Base-by-base conservation (phyloP, 331 rosid species). In the Pyracantha coccinea region DNA sequence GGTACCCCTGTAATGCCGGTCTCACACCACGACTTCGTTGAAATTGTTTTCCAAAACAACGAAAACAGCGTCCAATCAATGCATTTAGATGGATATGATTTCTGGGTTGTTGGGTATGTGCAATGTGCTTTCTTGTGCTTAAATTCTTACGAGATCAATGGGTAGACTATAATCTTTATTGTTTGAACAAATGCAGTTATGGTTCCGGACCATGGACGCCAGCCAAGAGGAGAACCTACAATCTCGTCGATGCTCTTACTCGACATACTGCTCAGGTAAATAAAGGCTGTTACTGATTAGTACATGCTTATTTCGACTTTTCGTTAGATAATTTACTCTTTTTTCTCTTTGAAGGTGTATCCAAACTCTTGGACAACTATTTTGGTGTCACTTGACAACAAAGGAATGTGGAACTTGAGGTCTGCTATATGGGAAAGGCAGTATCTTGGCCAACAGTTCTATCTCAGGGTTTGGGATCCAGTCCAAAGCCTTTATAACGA, bases 381-480 rank as follows among this genome's bases (percentile, higher is more conserved):
- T 80, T 79, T 87, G 81, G 96, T 94, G 71, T 92, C 99, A 4
- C 77, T 94, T 77, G 99, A 94, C 86, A 94, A 94, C 89, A 90
- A 92, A 75, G 99, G 99, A 2, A 92, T 94, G 97, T 94, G 99
- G 99, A 94, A 92, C 58, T 35, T 92, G 86, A 92, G 99, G 70
- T 94, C 99, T 1, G 91, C 99, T 41, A 81, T 86, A 54, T 94
- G 97, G 99, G 99, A 90, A 76, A 92, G 96, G 77, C 97, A 94
- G 68, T 90, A 92, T 79, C 88, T 92, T 78, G 99, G 99, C 57
- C 97, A 94, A 33, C 99, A 94, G 27, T 75, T 94, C 21, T 94
- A 94, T 82, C 81, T 92, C 2, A 85, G 91, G 77, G 99, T 94
- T 32, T 94, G 96, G 96, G 83, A 71, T 84, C 81, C 89, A 38